Conservation (phyloP, 2,329 filamentous ascomycete genomes). For the Fusarium sp. region DNA sequence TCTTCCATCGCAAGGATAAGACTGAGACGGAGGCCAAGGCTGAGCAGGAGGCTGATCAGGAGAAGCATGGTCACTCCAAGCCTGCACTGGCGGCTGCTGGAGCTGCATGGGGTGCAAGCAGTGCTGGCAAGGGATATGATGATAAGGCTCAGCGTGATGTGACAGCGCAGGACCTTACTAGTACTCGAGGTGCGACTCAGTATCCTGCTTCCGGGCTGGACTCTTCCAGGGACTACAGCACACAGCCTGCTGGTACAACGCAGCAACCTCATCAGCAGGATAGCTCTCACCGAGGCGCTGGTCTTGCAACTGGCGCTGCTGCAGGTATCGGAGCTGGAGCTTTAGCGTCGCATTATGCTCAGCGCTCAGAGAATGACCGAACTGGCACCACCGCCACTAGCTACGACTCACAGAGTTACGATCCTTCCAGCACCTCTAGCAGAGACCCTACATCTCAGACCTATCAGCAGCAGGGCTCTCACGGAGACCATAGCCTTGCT, state of each 20-base stretch:
- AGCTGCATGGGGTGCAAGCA: conserved; percentile 5
- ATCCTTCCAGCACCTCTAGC: neutral
- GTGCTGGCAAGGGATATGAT: conserved; percentile 15
- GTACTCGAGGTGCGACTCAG: neutral
- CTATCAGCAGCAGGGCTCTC: neutral
- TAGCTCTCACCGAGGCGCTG: neutral
- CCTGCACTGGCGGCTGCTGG: conserved; percentile 30
- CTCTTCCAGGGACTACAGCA: neutral
- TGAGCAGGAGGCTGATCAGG: neutral
- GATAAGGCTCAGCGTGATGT: neutral
- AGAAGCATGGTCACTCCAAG: conserved; percentile 13
- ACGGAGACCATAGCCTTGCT: neutral
- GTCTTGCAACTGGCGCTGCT: neutral
- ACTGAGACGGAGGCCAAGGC: neutral
- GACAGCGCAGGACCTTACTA: neutral
- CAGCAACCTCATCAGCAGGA: conserved; percentile 7
- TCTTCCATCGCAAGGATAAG: conserved; percentile 28
- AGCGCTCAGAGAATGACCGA: neutral
- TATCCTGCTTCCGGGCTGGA: conserved; percentile 5
- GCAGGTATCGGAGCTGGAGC: conserved; percentile 15
- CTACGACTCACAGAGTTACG: neutral
- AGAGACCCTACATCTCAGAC: neutral
- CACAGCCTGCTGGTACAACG: neutral
- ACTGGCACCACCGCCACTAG: neutral
- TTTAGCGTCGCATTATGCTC: neutral